Base-by-base conservation (phyloP, 306 rosid genomes). In the Begonia peltatifolia region DNA sequence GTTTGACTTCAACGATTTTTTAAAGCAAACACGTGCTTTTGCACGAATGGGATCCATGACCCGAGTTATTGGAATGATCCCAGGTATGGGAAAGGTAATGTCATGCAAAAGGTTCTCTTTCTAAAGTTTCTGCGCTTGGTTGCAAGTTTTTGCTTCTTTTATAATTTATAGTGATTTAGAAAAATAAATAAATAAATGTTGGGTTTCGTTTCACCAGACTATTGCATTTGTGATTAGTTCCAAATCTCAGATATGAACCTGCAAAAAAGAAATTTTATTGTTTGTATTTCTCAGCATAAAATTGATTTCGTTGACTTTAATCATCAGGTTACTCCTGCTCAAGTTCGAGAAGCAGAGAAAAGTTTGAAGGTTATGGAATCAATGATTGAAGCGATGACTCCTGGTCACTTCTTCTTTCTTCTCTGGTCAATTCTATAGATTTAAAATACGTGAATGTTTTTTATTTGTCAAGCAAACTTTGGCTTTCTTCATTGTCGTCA, bases 41-140 rank as follows among this genome's bases (percentile, higher is more conserved):
- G 94, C 99, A 42, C 74, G 72, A 43, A 90, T 90, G 99, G 99
- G 99, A 61, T 83, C 99, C n/a, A 78, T 90, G 75, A 76, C 89
- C 56, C 95, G 99, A 61, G 95, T 90, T 73, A 59, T 90, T 57
- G 95, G 99, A 74, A 90, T 90, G 99, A 85, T 90, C 76, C 99
- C 99, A 65, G 99, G 99, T 38, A 90, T 90, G 99, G 86, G 84
- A 13, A 90, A 90, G 95, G 99, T 90, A 30, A 30, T 30, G 38
- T 30, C 38, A 30, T 30, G 38, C 38, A 30, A 30, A 30, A 1
- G 23, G 23, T 20, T 20, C 2, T 20, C 23, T 20, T 20, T 20
- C 23, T 20, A 20, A 20, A 20, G 23, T 20, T 20, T 20, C 23
- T 20, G 0, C 38, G 38, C 38, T 30, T 1, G 38, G 38, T 30